phyloP scores from a whole-genome alignment of 768 basidiomycete genomes.

The Russula ochroleuca region DNA sequence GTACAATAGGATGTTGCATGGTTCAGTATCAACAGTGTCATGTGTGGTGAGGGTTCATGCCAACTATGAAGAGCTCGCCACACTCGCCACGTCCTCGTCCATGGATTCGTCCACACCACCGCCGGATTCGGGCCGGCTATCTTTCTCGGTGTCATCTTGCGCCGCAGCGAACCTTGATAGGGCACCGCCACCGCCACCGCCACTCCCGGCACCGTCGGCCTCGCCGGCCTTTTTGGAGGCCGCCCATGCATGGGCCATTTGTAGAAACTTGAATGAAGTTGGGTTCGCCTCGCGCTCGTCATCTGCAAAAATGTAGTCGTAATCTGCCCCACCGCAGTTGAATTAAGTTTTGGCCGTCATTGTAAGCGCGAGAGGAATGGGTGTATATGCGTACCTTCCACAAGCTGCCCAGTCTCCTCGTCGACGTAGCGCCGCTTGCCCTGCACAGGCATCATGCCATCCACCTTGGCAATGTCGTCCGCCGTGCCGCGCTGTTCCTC shows the following conservation, averaged over 20 bases:
- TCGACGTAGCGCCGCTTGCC: constrained; percentile 81
- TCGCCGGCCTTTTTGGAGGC: constrained; percentile 42
- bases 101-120: constrained; percentile 30
- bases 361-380: background rate
- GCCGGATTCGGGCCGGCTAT: constrained; percentile 17
- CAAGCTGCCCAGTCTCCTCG: constrained; percentile 75
- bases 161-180: constrained; percentile 51
- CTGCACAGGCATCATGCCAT: constrained; percentile 90
- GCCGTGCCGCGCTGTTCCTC: constrained; percentile 75
- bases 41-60: background rate
- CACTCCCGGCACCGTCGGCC: constrained; percentile 30
- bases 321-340: constrained; percentile 50
- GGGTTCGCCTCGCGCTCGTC: constrained; percentile 94
- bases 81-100: constrained; percentile 39
- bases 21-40: background rate
- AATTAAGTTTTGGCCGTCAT: background rate
- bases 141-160: constrained; percentile 22
- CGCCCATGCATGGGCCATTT: constrained; percentile 90
- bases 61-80: constrained; percentile 47
- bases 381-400: constrained; percentile 61
- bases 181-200: constrained; percentile 28
- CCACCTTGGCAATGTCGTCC: constrained; percentile 74
- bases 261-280: constrained; percentile 90
- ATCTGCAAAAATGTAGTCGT: constrained; percentile 94
- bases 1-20: background rate